Evolutionary conservation across 345 rosid species (phyloP).

Genomic region (Clausena lansium): DNA sequence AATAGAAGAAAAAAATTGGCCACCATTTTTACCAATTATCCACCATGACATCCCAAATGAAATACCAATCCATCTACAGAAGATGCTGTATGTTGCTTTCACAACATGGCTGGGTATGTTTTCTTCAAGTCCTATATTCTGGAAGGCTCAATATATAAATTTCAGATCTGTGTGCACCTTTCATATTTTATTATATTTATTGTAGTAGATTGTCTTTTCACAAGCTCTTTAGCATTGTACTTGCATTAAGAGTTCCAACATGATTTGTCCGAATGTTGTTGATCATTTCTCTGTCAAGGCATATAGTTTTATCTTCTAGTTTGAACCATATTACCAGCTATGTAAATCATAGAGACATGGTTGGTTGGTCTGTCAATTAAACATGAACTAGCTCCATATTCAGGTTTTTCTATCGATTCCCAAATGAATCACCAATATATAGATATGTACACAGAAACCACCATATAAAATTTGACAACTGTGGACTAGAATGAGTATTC

Average conservation of each 20-base stretch:
- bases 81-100: slow-evolving; percentile 83
- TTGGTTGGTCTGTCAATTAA: background rate
- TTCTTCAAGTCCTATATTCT: background rate
- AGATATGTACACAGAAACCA: background rate
- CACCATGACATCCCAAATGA: slow-evolving; percentile 93
- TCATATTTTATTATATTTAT: background rate
- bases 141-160: background rate
- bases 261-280: background rate
- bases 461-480: background rate
- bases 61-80: slow-evolving; percentile 91
- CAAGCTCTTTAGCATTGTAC: background rate
- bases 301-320: background rate
- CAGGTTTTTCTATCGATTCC: background rate
- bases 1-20: slow-evolving; percentile 95
- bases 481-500: background rate
- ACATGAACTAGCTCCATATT: background rate
- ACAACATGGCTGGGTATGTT: slow-evolving; percentile 80
- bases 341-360: background rate
- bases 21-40: slow-evolving; percentile 86
- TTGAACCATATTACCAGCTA: background rate
- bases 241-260: background rate
- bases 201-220: background rate
- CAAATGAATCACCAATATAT: background rate
- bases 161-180: background rate
- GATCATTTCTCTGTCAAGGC: background rate